These are phyloP conservation scores for Aureoboletus auriporus DNA, from an alignment of 768 basidiomycete genomes.

Conservation along the genomic window DNA sequence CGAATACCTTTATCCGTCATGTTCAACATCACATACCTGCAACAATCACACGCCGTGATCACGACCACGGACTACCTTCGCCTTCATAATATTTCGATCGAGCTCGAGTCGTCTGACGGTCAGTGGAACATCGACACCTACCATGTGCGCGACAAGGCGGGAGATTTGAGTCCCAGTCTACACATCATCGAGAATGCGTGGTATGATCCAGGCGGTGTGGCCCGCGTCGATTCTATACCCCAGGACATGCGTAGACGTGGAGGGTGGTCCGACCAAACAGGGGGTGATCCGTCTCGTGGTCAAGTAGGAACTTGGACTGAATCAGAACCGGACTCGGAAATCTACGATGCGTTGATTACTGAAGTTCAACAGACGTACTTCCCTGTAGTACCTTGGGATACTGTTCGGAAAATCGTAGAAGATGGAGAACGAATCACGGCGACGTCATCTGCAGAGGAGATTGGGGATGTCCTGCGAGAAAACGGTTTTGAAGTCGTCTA, in stretches of 20 bases:
- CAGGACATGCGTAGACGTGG: constrained; percentile 30
- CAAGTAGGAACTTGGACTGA: constrained; percentile 20
- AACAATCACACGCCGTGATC: background rate
- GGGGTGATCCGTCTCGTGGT: constrained; percentile 11
- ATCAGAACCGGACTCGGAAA: constrained; percentile 9
- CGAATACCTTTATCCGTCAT: constrained; percentile 34
- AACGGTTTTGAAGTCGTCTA: constrained; percentile 40
- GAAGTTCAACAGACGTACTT: constrained; percentile 1
- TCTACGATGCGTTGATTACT: constrained; percentile 17
- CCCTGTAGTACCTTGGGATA: constrained; percentile 23
- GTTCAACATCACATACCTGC: constrained; percentile 42
- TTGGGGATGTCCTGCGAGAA: constrained; percentile 31
- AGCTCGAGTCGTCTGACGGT: constrained; percentile 35
- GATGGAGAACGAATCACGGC: constrained; percentile 19
- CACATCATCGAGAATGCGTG: constrained; percentile 34
- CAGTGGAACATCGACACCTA: constrained; percentile 35
- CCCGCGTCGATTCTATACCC: constrained; percentile 37
- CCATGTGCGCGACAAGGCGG: constrained; percentile 20
- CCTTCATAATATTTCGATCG: constrained; percentile 33
- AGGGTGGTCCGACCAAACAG: constrained; percentile 17
- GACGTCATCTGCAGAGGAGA: constrained; percentile 20
- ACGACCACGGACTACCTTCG: constrained; percentile 40
- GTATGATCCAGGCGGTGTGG: constrained; percentile 32
- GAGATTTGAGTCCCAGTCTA: constrained; percentile 20
- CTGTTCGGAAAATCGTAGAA: constrained; percentile 17